Evolutionary conservation across 1,284 basidiomycete species (phyloP), one percentile per base, ranked within the genome.

Genomic region (Psilocybe mexicana): DNA sequence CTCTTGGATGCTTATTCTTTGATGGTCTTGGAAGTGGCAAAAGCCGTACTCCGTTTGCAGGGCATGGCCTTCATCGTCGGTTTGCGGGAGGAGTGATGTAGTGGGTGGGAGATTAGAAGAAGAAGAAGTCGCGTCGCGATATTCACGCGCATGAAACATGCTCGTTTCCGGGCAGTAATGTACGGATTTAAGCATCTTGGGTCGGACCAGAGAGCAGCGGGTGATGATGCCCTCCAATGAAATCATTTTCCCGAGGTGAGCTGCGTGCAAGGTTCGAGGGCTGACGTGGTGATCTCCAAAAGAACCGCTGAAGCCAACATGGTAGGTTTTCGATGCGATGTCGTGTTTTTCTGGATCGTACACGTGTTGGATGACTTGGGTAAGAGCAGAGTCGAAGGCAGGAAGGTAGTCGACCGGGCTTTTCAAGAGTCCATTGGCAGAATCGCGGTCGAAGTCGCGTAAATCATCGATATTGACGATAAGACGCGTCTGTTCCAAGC

Each of bases 221-320:
- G 97, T 99, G 59, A 99, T 94, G 70, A 99, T 99, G 35, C 97
- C 97, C 76, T 99, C 97, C 28, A 99, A 76, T 42, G 92, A 96
- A 69, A 99, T 93, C 93, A 99, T 94, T 75, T 91, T 95, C 54
- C 95, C 94, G 30, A 99, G 85, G 73, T 98, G 90, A 58, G 86
- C 81, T 48, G 94, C 91, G 60, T 90, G 85, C 40, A 99, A 83
- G 8, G 94, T 96, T 7, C 97, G 84, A 43, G 97, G 97, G 74
- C 92, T 98, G 74, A 96, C 93, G 74, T 98, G 95, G 72, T 99
- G 94, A 74, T 98, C 96, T 48, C 97, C 97, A 73, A 99, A 99
- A n/a, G 93, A 96, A 55, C 97, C 97, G 63, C 92, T 90, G 72
- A 99, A 86, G n/a, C 96, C 97, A 59, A 98, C 83, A 66, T 92